These are phyloP conservation scores for Polytrichum commune DNA, from an alignment of 225 moss, liverwort and hornwort species.

Conservation along the genomic window DNA sequence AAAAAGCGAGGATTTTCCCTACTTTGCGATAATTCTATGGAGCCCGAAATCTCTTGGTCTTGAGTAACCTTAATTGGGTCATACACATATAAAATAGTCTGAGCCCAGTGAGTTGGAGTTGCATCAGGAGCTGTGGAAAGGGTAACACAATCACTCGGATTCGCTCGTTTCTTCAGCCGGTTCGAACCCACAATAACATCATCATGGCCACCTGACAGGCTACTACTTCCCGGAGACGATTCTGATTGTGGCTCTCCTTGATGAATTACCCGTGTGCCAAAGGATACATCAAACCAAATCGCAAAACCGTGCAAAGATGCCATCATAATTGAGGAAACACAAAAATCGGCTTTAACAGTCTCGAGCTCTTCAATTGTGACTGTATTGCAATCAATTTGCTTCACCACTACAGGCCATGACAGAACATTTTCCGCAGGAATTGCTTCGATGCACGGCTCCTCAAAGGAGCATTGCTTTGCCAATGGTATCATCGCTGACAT, in stretches of 20 bases:
- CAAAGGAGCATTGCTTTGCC: conserved; percentile 96
- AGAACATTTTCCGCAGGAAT: conserved; percentile 87
- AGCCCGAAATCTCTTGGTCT: conserved; percentile 89
- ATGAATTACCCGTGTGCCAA: conserved; percentile 39
- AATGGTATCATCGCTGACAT: conserved; percentile 98
- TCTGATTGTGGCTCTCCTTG: conserved; percentile 31
- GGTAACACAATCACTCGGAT: conserved; percentile 42
- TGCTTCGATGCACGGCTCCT: conserved; percentile 94
- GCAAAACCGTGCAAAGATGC: conserved; percentile 93
- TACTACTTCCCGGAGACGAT: conserved; percentile 49
- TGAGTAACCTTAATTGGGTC: conserved; percentile 91
- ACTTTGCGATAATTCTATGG: conserved; percentile 80
- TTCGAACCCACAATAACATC: conserved; percentile 24
- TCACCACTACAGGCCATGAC: conserved; percentile 91
- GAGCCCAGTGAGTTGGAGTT: conserved; percentile 92
- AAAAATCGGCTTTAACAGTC: conserved; percentile 73
- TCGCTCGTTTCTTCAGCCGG: conserved; percentile 49
- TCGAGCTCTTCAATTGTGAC: conserved; percentile 73
- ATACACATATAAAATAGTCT: conserved; percentile 90
- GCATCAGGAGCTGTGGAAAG: conserved; percentile 95
- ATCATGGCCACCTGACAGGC: conserved; percentile 44
- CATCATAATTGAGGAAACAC: conserved; percentile 86
- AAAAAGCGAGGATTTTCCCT: conserved; percentile 89
- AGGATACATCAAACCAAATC: conserved; percentile 94
- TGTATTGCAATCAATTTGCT: conserved; percentile 85